Evolutionary conservation across 2,329 filamentous ascomycete genomes (phyloP), one percentile per base, ranked within the genome.

Genomic region (Aspergillus sp.): DNA sequence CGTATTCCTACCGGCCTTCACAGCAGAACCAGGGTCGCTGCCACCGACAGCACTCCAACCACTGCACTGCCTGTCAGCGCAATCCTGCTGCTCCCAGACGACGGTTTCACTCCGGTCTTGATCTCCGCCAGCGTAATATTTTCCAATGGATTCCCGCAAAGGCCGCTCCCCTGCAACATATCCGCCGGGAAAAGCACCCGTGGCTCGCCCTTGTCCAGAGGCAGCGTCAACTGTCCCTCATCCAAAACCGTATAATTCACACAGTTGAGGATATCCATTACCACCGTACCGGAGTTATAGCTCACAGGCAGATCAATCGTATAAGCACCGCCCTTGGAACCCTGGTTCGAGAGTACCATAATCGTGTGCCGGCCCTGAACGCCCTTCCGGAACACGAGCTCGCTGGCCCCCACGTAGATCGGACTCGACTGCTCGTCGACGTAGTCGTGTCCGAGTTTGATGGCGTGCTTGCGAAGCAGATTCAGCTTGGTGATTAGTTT

Each of bases 371-470:
- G 66, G 4, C 70, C 71, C 52, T 74, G 72, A 44, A 70, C 63
- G n/a, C 80, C 80, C 60, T 81, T 82, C 2, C 75, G 69, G 63
- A 80, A 73, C 4, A 68, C 79, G 45, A 81, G 68, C n/a, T 76
- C 70, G 39, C 72, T 74, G 38, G 68, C 68, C 7, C 78, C 75
- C 36, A 67, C 70, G 65, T 74, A 80, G 51, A 79, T 66, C 7
- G 74, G 65, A 22, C 69, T 68, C 48, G 72, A 71, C 61, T 71
- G 65, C 53, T 73, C 74, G 0, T 68, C 68, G 4, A 76, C 59
- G 64, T 81, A 81, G 20, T 66, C 62, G 2, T 51, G 48, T 30
- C 75, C 73, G 5, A 72, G 62, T 1, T 30, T 53, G 38, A 74
- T 64, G 30, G 75, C 78, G 38, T 75, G 74, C 51, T 74, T 76